Percentiles rank a stretch among this genome's conserved stretches.
Evolutionary conservation across 2,329 filamentous ascomycete species (phyloP).

Genomic region (Verticillium zaregamsianum): DNA sequence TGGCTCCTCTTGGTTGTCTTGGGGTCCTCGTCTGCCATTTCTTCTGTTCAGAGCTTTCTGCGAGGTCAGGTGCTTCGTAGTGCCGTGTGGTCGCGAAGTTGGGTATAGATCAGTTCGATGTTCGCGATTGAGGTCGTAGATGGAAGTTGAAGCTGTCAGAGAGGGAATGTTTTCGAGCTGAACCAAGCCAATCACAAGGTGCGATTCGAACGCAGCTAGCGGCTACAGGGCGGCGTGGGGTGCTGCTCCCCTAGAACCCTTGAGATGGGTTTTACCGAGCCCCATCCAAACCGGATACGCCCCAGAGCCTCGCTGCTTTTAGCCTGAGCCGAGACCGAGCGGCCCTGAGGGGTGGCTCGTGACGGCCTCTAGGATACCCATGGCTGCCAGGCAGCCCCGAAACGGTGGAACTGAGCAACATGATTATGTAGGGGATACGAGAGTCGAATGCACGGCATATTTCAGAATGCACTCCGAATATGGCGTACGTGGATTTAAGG

Average conservation of each 20-base stretch:
- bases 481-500: no score
- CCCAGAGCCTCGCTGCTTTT: no score
- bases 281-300: no score
- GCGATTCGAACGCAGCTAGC: background rate
- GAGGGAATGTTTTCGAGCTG: background rate
- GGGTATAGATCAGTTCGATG: background rate
- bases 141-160: background rate
- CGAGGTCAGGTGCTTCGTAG: background rate
- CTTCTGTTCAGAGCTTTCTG: conserved; percentile 2
- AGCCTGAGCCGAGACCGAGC: no score
- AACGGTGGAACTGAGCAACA: no score
- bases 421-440: no score
- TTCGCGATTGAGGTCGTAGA: background rate
- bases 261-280: no score
- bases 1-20: conserved; percentile 51
- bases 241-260: background rate
- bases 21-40: conserved; percentile 28
- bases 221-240: background rate
- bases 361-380: no score
- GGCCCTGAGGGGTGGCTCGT: no score
- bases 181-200: background rate
- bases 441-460: no score
- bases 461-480: no score
- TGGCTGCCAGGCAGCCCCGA: no score
- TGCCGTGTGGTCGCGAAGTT: background rate